These are phyloP conservation scores for Phytophthora litchii DNA, from an alignment of 352 stramenopile species.

Conservation along the genomic window DNA sequence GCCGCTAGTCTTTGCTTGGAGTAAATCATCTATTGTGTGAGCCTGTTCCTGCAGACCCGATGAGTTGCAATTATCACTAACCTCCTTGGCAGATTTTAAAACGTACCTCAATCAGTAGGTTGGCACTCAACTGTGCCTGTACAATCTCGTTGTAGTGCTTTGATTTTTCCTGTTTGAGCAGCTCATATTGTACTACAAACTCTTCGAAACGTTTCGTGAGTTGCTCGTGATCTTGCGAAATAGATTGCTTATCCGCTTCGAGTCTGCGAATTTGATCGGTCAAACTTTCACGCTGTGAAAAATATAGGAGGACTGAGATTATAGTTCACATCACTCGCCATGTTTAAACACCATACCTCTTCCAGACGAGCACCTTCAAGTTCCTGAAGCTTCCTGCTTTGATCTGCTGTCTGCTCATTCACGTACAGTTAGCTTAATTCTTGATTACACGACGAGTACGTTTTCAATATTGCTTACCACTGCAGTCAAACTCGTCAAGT, in stretches of 20 bases:
- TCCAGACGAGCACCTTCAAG: slow-evolving; percentile 46
- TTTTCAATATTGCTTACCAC: slow-evolving; percentile 36
- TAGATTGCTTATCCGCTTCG: slow-evolving; percentile 43
- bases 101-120: slow-evolving; percentile 74
- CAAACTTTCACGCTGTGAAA: slow-evolving; percentile 40
- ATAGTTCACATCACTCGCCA: not conserved
- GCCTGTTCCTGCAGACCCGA: slow-evolving; percentile 54
- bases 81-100: not conserved
- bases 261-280: slow-evolving; percentile 40
- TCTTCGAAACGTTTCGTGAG: slow-evolving; percentile 49
- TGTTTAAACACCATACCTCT: slow-evolving; percentile 36
- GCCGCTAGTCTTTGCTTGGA: slow-evolving; percentile 48
- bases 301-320: slow-evolving; percentile 4
- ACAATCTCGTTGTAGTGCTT: slow-evolving; percentile 80
- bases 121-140: slow-evolving; percentile 69
- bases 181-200: slow-evolving; percentile 54
- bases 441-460: not conserved
- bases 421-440: not conserved
- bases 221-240: slow-evolving; percentile 48
- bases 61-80: not conserved
- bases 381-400: slow-evolving; percentile 72
- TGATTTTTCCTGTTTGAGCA: slow-evolving; percentile 64
- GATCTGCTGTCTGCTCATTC: slow-evolving; percentile 52
- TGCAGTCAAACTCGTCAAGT: slow-evolving; percentile 63
- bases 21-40: slow-evolving; percentile 77